Conservation (phyloP, 345 rosid genomes). For the Euphorbia pulcherrima region DNA sequence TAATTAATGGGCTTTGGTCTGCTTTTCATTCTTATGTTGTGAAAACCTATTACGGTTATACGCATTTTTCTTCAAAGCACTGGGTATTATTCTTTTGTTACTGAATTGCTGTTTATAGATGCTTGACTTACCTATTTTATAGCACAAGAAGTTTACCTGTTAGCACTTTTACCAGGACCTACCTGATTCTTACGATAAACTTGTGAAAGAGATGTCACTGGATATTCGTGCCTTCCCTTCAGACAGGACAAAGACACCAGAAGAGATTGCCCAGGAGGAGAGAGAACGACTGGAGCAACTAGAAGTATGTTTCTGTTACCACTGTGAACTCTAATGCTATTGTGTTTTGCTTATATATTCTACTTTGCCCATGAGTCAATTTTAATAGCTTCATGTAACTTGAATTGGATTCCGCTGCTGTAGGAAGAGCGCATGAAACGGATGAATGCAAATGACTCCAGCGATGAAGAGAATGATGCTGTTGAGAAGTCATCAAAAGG, state of each 20-base stretch:
- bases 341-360: neutral
- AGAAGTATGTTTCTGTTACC: slow-evolving; percentile 53
- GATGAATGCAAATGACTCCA: slow-evolving; percentile 72
- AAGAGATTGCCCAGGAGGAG: slow-evolving; percentile 94
- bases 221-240: slow-evolving; percentile 80
- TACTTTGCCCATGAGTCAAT: neutral
- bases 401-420: slow-evolving; percentile 9
- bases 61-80: neutral
- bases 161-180: slow-evolving; percentile 30
- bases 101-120: neutral
- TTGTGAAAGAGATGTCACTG: slow-evolving; percentile 49
- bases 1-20: neutral
- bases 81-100: neutral
- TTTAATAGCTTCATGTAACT: neutral
- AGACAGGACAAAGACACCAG: slow-evolving; percentile 83
- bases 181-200: slow-evolving; percentile 59
- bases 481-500: slow-evolving; percentile 34
- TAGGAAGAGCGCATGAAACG: slow-evolving; percentile 85
- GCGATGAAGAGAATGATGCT: slow-evolving; percentile 70
- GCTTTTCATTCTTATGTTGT: neutral
- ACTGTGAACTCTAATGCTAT: neutral
- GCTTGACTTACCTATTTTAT: neutral
- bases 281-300: slow-evolving; percentile 65
- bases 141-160: neutral
- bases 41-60: neutral